Percentiles rank a stretch among this genome's conserved stretches.
phyloP scores from a whole-genome alignment of 2,329 filamentous ascomycete genomes.

The Clonostachys byssicola region DNA sequence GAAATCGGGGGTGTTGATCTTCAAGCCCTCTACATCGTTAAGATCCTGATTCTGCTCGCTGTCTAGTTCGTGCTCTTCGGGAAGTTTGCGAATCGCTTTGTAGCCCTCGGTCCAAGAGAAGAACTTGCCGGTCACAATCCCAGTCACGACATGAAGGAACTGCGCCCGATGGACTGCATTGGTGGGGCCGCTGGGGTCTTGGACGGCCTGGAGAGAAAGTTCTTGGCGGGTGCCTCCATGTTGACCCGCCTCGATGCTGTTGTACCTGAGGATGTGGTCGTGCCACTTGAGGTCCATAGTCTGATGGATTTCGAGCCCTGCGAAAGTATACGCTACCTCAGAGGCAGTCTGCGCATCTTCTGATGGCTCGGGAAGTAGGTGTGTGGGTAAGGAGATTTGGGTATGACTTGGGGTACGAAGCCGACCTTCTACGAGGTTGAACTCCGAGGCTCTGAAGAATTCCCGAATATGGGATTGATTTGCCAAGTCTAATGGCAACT shows the following conservation, averaged over 20 bases:
- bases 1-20: no score
- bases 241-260: conserved; percentile 44
- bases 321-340: conserved; percentile 29
- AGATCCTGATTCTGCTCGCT: neutral
- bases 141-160: conserved; percentile 1
- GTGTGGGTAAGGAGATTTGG: conserved; percentile 20
- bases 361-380: conserved; percentile 8
- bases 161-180: neutral
- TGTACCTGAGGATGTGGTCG: conserved; percentile 44
- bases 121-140: neutral
- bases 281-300: conserved; percentile 33
- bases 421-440: conserved; percentile 37
- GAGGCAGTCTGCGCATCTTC: neutral
- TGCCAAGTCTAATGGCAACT: conserved; percentile 30
- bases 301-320: conserved; percentile 48
- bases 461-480: conserved; percentile 26
- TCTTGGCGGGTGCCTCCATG: conserved; percentile 47
- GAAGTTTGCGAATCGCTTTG: conserved; percentile 9
- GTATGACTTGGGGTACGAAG: conserved; percentile 30
- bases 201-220: conserved; percentile 30
- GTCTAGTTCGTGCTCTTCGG: neutral
- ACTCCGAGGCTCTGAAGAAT: conserved; percentile 38
- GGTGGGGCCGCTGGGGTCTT: neutral
- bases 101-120: conserved; percentile 9
- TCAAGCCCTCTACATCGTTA: no score